Conservation (phyloP, 2,329 filamentous ascomycete genomes). For the Paecilomyces sp. region DNA sequence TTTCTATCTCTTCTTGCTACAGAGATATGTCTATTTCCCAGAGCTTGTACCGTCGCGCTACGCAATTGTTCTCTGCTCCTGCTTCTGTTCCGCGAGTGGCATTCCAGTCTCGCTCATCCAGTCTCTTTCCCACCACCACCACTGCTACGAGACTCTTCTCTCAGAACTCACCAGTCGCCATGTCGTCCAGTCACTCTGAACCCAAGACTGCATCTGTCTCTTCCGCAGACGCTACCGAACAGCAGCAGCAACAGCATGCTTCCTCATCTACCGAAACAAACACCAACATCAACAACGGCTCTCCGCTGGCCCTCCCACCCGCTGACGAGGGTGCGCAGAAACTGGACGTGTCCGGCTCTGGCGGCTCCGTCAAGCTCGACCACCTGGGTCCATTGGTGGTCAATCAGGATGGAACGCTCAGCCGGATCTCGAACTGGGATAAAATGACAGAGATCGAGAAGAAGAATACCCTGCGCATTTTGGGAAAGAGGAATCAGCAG, state of each 20-base stretch:
- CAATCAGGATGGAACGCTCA: slow-evolving; percentile 63
- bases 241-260: background rate
- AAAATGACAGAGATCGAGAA: slow-evolving; percentile 63
- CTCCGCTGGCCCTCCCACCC: slow-evolving; percentile 3
- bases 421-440: slow-evolving; percentile 65
- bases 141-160: background rate
- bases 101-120: background rate
- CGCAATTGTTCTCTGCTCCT: background rate
- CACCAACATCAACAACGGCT: background rate
- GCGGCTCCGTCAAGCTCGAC: slow-evolving; percentile 52
- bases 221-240: too few relatives aligned
- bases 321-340: slow-evolving; percentile 24
- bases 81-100: background rate
- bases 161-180: background rate
- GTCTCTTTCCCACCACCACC: background rate
- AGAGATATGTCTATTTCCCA: background rate
- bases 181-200: background rate
- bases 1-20: background rate
- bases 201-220: background rate
- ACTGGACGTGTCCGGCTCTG: slow-evolving; percentile 55
- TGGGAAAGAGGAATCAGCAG: slow-evolving; percentile 62
- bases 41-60: background rate
- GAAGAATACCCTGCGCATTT: slow-evolving; percentile 57
- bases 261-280: background rate
- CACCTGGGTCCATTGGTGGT: slow-evolving; percentile 67